Conservation (phyloP, 495 filamentous ascomycete species). For the Chaetomium fimeti region DNA sequence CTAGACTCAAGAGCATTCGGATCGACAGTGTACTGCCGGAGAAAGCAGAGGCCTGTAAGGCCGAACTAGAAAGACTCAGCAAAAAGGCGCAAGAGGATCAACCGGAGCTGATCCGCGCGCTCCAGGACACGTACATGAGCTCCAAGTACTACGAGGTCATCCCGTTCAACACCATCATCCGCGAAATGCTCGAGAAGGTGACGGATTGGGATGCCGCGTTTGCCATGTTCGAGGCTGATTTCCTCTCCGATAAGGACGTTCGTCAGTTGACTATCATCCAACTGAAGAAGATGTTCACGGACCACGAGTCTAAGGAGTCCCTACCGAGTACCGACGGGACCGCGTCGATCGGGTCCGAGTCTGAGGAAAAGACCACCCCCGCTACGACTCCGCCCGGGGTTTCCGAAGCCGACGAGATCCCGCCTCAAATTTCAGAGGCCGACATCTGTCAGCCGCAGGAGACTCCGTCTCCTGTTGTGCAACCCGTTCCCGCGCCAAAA, state of each 20-base stretch:
- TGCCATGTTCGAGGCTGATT: constrained; percentile 84
- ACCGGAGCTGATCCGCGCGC: constrained; percentile 61
- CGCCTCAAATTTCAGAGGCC: constrained; percentile 25
- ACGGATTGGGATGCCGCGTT: constrained; percentile 92
- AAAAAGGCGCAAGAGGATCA: constrained; percentile 82
- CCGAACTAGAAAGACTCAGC: constrained; percentile 71
- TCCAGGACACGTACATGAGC: constrained; percentile 86
- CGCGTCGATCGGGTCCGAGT: constrained; percentile 43
- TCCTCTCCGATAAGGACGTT: constrained; percentile 98
- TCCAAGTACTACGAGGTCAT: constrained; percentile 97
- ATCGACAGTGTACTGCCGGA: constrained; percentile 86
- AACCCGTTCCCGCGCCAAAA: constrained; percentile 21
- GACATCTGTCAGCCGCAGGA: constrained; percentile 21
- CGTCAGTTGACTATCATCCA: constrained; percentile 86
- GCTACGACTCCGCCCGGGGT: constrained; percentile 32
- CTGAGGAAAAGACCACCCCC: constrained; percentile 44
- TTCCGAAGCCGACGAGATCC: constrained; percentile 35
- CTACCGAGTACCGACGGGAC: constrained; percentile 62
- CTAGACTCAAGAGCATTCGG: constrained; percentile 80
- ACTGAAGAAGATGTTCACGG: constrained; percentile 90
- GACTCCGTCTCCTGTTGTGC: constrained; percentile 31
- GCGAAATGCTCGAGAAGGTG: constrained; percentile 88
- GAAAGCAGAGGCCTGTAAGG: constrained; percentile 73
- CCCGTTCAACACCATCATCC: constrained; percentile 81
- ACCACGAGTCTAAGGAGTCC: constrained; percentile 74